Conservation (phyloP, 371 early-diverging fungal species). For the Dinochytrium kinnereticum region DNA sequence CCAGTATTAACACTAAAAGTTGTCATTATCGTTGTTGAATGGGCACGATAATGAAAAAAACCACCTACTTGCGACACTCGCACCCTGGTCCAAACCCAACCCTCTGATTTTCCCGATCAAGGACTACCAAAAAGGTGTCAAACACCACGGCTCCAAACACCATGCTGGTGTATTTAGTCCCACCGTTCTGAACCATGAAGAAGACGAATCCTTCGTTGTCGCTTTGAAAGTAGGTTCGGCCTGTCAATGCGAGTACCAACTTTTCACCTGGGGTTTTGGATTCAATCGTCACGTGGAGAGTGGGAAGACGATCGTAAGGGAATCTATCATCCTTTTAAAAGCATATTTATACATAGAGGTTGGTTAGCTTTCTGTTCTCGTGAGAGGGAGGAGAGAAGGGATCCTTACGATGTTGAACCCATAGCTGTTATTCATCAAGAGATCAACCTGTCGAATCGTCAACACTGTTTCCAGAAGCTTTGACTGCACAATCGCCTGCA, state of each 20-base stretch:
- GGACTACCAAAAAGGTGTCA: conserved; percentile 27
- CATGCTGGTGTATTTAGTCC: neutral
- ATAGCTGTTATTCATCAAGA: neutral
- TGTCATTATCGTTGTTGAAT: too few relatives aligned
- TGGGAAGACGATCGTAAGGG: conserved; percentile 18
- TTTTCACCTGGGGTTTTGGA: neutral
- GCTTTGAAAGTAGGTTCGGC: conserved; percentile 25
- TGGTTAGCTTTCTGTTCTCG: too few relatives aligned
- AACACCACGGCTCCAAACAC: conserved; percentile 32
- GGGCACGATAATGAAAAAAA: too few relatives aligned
- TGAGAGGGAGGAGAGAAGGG: too few relatives aligned
- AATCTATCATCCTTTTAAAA: neutral
- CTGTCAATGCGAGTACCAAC: conserved; percentile 11
- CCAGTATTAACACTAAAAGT: too few relatives aligned
- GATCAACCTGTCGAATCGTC: neutral
- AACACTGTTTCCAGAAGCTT: neutral
- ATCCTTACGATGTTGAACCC: neutral
- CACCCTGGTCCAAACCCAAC: conserved; percentile 36
- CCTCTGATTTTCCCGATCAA: conserved; percentile 24
- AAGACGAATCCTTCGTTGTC: conserved; percentile 17
- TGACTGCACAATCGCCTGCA: neutral
- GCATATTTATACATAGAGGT: too few relatives aligned
- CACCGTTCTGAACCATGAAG: conserved; percentile 18
- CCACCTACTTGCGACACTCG: conserved; percentile 18
- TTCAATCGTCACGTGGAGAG: conserved; percentile 20